Evolutionary conservation across 495 filamentous ascomycete species (phyloP), one percentile per base, ranked within the genome.

Genomic region (Sporormia fimetaria): DNA sequence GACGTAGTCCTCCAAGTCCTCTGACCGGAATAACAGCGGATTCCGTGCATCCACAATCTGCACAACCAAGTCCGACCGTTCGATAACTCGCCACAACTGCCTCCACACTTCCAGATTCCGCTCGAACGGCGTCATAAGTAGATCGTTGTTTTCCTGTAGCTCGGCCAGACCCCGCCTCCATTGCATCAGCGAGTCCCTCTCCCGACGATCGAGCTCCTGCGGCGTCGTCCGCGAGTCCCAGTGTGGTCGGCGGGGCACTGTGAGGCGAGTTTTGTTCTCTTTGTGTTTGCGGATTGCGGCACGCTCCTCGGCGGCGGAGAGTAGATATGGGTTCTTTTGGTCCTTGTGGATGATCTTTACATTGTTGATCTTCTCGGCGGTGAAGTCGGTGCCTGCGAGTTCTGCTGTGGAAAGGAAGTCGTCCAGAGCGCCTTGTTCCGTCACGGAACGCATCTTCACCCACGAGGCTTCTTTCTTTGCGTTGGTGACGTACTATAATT

Each of bases 41-140:
- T 95, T 94, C 46, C 92, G 69, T 4, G 92, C 92, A 67, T 99
- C 92, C 47, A 96, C 92, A 65, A 99, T 99, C 68, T 99, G 92
- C 32, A 96, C 90, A 2, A 99, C 75, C 17, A 99, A 64, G 61
- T 99, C 90, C 6, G 84, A 94, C 17, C 92, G 73, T 67, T 99
- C 92, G 52, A 99, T 94, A 33, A 99, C 92, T 63, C 92, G 75
- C 92, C 92, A 99, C 51, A 99, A 56, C 61, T 99, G 92, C 57
- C 92, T 75, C 92, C 92, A 99, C 33, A 99, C 87, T 60, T 99
- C 92, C 44, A 99, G 51, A 61, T 99, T 99, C 23, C 90, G 73
- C 70, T 99, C 92, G 54, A 99, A 99, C 0, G 92, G 92, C 1
- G 92, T 99, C 87, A 99, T 92, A 37, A 96, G 67, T 39, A 99